Percentiles rank a stretch among this genome's conserved stretches.
Conservation (phyloP, 768 basidiomycete genomes). For the Pleurotus djamor region DNA sequence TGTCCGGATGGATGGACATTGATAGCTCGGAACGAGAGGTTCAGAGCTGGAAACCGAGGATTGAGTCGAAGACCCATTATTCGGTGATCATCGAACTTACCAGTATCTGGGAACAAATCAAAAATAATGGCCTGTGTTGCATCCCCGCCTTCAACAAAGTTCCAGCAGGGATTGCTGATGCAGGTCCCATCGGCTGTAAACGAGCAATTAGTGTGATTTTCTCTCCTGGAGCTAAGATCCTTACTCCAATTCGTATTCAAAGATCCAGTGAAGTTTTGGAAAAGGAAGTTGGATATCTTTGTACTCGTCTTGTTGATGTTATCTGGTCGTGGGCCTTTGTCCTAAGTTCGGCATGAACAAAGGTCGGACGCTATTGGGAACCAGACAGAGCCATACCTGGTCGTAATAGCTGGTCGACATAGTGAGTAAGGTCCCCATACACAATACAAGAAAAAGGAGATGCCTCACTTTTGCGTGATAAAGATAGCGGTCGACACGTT, state of each 20-base stretch:
- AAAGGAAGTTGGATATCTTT: constrained; percentile 28
- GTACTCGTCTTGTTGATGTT: constrained; percentile 32
- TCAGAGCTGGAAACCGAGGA: constrained; percentile 16
- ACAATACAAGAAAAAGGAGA: not conserved
- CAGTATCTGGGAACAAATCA: constrained; percentile 31
- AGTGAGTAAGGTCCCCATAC: not conserved
- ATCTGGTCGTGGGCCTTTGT: constrained; percentile 28
- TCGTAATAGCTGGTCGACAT: constrained; percentile 42
- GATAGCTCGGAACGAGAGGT: constrained; percentile 21
- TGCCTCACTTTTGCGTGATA: constrained; percentile 39
- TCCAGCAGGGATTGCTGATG: constrained; percentile 37
- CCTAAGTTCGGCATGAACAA: constrained; percentile 12
- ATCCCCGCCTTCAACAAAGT: constrained; percentile 30
- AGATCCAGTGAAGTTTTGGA: constrained; percentile 31
- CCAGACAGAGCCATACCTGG: constrained; percentile 22
- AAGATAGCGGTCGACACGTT: constrained; percentile 46
- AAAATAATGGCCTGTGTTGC: constrained; percentile 32
- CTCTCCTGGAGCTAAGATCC: not conserved
- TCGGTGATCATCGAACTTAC: constrained; percentile 11
- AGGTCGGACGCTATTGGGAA: not conserved
- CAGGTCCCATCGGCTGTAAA: constrained; percentile 34
- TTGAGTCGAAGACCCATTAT: not conserved
- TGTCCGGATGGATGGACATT: constrained; percentile 22
- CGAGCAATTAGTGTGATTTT: not conserved
- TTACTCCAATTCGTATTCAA: constrained; percentile 34